Evolutionary conservation across 169 alveolate genomes (phyloP), one percentile per base, ranked within the genome.

Genomic region (Miamiensis avidus): DNA sequence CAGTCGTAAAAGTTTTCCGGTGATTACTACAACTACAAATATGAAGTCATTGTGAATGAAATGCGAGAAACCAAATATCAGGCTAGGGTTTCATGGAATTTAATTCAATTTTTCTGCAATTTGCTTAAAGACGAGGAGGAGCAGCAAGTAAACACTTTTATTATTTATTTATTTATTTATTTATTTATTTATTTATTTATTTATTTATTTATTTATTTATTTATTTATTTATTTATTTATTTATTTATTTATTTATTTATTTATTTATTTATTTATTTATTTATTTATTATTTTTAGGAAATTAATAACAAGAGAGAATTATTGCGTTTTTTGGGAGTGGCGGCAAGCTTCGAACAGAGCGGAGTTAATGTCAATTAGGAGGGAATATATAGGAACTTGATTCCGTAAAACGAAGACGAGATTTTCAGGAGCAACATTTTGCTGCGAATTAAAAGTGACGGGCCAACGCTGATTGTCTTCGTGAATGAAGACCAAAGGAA

Each of bases 321-420:
- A 0, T 81, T 86, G 25, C 34, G 49, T 0, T 86, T 86, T 65
- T 81, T 86, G n/a, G 31, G 81, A 6, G 81, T 86, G 74, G 77
- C 87, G 20, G 81, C 90, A 16, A 86, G 87, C 25, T 76, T 64
- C 28, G 31, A 33, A 65, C 76, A 69, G 20, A 69, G 75, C 28
- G 90, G 90, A n/a, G 75, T 86, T 33, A 86, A 86, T 81, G 87
- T 81, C 27, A 86, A 86, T 65, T 65, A 86, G 33, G 90, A 86
- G 49, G 73, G 82, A 4, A 86, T 86, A 15, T 86, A 74, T 31
- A 49, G 76, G 65, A 74, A 79, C 75, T 32, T 86, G 26, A 74
- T 86, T 64, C 72, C 34, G 25, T 30, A 75, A 0, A 74, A 75
- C 28, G 77, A 79, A 25, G 49, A 33, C 34, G 82, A 86, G 32